Base-by-base conservation (phyloP, 2,329 filamentous ascomycete species). In the Gremmenia infestans region DNA sequence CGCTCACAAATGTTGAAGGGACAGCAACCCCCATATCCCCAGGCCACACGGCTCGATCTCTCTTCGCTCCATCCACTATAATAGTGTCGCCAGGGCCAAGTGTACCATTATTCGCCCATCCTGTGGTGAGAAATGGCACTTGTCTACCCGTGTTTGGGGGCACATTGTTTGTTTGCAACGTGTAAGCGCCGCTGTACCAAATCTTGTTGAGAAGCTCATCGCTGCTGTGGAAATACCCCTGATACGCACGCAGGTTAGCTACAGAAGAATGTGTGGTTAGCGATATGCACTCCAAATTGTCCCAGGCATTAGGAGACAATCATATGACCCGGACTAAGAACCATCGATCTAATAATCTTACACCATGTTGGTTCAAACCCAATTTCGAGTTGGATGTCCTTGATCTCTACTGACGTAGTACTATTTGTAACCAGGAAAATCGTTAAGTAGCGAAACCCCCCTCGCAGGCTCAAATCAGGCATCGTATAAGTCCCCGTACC, bases 31-130 rank as follows among this genome's bases (percentile, higher is more conserved):
- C 75, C 75, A 84, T 81, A 62, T 86, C 82, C 2, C 82, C 82
- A 14, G 82, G 78, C 81, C 81, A 86, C 1, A 85, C 78, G 32
- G 81, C 71, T 5, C 80, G 74, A 63, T 85, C 81, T 49, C 81
- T 74, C 63, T 85, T 85, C 0, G 81, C 79, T 15, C 81, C 82
- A 66, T 85, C 81, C 0, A 67, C 66, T 53, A 68, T 70, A 2
- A 65, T 61, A 25, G 63, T 65, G 47, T 61, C 58, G 3, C 64
- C 64, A 71, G 74, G 60, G 6, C 65, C 63, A 28, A 64, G 50
- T 14, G 56, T 60, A 8, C 59, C 55, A 69, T 73, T 56, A 75
- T 77, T 73, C 7, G 77, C 57, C 1, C 74, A 75, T 7, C 64
- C 67, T 32, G 49, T 58, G 4, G 42, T 51, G 1, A 69, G 54